A percentile compares a stretch with the other conserved stretches of the same genome.
These are phyloP conservation scores for Fusarium incarnatum DNA, from an alignment of 2,329 filamentous ascomycete species.

Conservation along the genomic window DNA sequence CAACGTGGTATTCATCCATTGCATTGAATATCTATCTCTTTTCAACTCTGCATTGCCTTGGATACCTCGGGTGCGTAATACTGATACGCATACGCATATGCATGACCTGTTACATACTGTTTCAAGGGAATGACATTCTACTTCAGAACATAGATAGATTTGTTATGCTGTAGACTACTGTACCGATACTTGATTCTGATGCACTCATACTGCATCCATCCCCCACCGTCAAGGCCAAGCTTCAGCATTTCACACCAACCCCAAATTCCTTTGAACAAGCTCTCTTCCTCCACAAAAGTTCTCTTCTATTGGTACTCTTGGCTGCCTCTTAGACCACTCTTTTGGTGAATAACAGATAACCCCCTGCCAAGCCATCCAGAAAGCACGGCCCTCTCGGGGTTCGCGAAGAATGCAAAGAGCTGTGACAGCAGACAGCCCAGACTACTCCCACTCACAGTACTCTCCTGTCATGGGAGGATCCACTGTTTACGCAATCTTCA, in stretches of 20 bases:
- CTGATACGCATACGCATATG: conserved; percentile 4
- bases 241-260: neutral
- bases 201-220: neutral
- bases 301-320: conserved; percentile 17
- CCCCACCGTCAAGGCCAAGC: neutral
- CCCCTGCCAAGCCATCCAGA: conserved; percentile 31
- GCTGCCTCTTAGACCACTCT: conserved; percentile 28
- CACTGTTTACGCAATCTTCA: conserved; percentile 34
- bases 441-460: neutral
- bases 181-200: neutral
- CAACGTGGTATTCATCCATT: neutral
- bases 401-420: conserved; percentile 36
- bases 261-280: conserved; percentile 3
- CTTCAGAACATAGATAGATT: neutral
- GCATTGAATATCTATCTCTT: neutral
- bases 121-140: neutral
- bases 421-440: conserved; percentile 1
- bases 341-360: conserved; percentile 11
- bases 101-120: neutral
- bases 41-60: neutral
- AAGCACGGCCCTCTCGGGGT: conserved; percentile 42
- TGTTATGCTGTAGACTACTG: neutral
- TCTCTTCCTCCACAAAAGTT: conserved; percentile 3
- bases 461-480: conserved; percentile 10
- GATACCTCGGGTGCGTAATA: neutral